These are phyloP conservation scores for Trichopus zeylanicus DNA, from an alignment of 116 monocot genomes.

Conservation along the genomic window DNA sequence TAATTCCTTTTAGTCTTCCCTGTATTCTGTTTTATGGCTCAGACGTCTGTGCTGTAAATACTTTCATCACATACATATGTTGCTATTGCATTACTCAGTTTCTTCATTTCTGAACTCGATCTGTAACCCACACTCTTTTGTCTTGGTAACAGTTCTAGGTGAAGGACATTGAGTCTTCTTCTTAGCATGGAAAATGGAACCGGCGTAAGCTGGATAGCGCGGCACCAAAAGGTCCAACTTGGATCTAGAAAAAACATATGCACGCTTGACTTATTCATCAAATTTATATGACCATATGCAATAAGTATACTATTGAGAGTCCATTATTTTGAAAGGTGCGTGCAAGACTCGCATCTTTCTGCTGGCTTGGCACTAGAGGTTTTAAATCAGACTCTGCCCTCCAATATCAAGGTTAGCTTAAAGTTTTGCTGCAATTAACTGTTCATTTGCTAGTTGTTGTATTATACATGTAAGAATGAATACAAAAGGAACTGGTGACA, in stretches of 20 bases:
- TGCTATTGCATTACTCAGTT: background rate
- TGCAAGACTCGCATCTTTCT: too few species aligned
- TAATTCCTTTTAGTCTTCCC: background rate
- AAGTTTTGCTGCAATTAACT: too few species aligned
- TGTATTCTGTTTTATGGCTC: background rate
- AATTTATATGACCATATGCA: too few species aligned
- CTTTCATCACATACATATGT: background rate
- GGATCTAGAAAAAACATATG: constrained; percentile 45
- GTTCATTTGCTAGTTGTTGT: too few species aligned
- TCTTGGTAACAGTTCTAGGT: constrained; percentile 10
- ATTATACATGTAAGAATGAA: too few species aligned
- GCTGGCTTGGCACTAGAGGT: too few species aligned
- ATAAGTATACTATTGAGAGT: too few species aligned
- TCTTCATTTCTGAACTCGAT: background rate
- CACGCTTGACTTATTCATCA: constrained; percentile 21
- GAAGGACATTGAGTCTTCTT: constrained; percentile 37
- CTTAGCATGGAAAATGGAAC: constrained; percentile 28
- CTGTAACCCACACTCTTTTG: background rate
- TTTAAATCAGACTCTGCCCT: too few species aligned
- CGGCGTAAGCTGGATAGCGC: constrained; percentile 15
- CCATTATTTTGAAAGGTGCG: too few species aligned
- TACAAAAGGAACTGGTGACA: too few species aligned
- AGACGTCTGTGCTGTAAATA: background rate
- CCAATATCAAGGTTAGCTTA: too few species aligned
- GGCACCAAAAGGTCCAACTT: constrained; percentile 18